Evolutionary conservation across 2,329 filamentous ascomycete species (phyloP), one percentile per base, ranked within the genome.

Genomic region (Alternaria postmessia): DNA sequence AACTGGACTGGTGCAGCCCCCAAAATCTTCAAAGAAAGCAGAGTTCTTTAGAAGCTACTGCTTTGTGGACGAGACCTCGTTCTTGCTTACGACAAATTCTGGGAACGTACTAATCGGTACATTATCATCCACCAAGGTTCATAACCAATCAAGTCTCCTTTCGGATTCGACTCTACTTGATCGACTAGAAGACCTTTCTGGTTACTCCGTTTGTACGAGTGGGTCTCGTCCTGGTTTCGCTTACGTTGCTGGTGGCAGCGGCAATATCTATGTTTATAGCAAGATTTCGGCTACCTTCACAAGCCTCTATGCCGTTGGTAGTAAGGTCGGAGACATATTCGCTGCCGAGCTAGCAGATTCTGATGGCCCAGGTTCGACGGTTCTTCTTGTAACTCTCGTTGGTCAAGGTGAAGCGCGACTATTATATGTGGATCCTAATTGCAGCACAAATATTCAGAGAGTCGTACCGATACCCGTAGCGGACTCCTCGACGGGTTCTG

Each of bases 41-140:
- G 77, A 79, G n/a, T 75, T 74, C 9, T 86, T 91, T 59, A 85
- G 87, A 56, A 83, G 86, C 43, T 93, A 91, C 69, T 84, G 86
- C 24, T 91, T 91, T 58, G 71, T 91, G 3, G 82, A 82, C 0
- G 77, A 84, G 3, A 73, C 81, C 4, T 75, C 79, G 2, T 71
- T 92, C 3, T 74, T 92, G 18, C 80, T 86, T 4, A 89, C 88
- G 0, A 88, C 84, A 0, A 84, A 85, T 36, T 72, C 72, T 34
- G 91, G 91, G 1, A 83, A 84, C 18, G 72, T 92, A 0, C 79
- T 90, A 5, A 63, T 85, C 0, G 71, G 71, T 41, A 66, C 53
- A n/a, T 52, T 73, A 5, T 28, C 51, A 20, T 47, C 62, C 18
- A 34, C 18, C 5, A 8, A 47, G 34, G 32, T 36, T 14, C 20